Evolutionary conservation across 345 rosid genomes (phyloP).

Genomic region (Carallia brachiata): DNA sequence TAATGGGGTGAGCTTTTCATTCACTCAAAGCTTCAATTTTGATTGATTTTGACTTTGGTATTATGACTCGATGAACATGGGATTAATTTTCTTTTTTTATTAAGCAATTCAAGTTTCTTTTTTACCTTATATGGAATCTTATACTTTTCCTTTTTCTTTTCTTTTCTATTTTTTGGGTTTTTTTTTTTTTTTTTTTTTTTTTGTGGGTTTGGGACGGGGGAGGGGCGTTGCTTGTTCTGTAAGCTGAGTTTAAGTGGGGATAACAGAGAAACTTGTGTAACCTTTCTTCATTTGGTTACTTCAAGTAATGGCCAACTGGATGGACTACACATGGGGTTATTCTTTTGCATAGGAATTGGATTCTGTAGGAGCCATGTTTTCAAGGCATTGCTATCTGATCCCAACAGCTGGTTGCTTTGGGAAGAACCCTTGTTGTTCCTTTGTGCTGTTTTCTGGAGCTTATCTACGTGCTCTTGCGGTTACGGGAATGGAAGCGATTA

Average conservation of each 20-base stretch:
- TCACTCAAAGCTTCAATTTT: neutral
- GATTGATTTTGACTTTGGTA: neutral
- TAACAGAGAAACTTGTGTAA: conserved; percentile 12
- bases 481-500: conserved; percentile 31
- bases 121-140: neutral
- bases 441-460: conserved; percentile 35
- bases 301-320: conserved; percentile 30
- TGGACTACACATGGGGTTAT: conserved; percentile 8
- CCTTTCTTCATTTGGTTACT: conserved; percentile 41
- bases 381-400: conserved; percentile 26
- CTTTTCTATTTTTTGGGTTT: conserved; percentile 18
- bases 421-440: conserved; percentile 33
- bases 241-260: conserved; percentile 36
- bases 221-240: conserved; percentile 39
- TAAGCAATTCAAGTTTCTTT: no score
- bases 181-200: conserved; percentile 11
- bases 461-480: conserved; percentile 18
- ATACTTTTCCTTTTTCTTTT: neutral
- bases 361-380: conserved; percentile 26
- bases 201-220: no score
- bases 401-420: conserved; percentile 32
- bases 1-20: conserved; percentile 59
- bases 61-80: neutral
- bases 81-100: neutral
- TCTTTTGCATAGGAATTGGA: conserved; percentile 13